Base-by-base conservation (phyloP, 805 yeast species). In the Wickerhamiella sorbophila region DNA sequence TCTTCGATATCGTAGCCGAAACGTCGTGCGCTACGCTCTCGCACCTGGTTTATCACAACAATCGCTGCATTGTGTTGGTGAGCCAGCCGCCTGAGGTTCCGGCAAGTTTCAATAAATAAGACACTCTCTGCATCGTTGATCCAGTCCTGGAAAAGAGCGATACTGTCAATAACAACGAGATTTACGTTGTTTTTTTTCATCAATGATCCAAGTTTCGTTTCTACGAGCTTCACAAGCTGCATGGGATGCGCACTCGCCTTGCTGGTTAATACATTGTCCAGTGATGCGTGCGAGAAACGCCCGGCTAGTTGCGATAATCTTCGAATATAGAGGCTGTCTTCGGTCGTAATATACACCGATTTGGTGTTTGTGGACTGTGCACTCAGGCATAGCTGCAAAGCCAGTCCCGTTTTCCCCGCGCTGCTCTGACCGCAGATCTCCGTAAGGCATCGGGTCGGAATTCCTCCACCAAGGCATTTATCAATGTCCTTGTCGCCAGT, bases 371-470 rank as follows among this genome's bases (percentile, higher is more conserved):
- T 70, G 8, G 71, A 50, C 48, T 78, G 85, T 10, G 77, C 74
- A 2, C 75, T 62, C 3, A 75, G 61, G 1, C 80, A 66, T 40
- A 86, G 52, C 48, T 79, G 88, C 63, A 78, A 68, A 20, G 81
- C 61, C 3, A 87, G 60, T 50, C 87, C 93, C 0, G 95, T 78
- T 53, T 88, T 88, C 0, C 95, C 97, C 1, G 81, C 70, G 0
- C 93, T 82, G 39, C 93, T 75, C 20, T 79, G 80, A 0, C 97
- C 97, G 50, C 75, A 77, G 3, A 88, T 56, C 61, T 87, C 97
- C 0, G 86, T 77, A 2, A 80, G 55, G 19, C 67, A 59, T 2
- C 77, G 72, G 2, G 70, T 56, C 2, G 63, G 68, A 3, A 79
- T 63, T 0, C 87, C 88, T 3, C 77, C 79, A 32, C 66, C 63